These are phyloP conservation scores for Tetrahymena elliotti DNA, from an alignment of 73 alveolate species.

Conservation along the genomic window DNA sequence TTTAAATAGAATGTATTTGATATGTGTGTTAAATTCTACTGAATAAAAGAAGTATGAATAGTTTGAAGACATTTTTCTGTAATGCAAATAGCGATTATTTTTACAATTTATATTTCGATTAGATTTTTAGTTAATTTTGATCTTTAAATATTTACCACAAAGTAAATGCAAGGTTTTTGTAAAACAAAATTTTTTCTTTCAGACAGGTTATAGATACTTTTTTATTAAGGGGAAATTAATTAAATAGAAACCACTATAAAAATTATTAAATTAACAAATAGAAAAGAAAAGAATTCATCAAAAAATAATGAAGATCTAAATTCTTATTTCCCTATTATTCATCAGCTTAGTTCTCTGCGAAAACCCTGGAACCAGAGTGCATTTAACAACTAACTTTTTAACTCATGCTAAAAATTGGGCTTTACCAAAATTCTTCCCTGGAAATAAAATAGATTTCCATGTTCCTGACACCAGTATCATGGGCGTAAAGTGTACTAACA, in stretches of 20 bases:
- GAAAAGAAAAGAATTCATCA: not conserved
- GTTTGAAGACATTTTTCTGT: not conserved
- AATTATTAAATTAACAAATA: not conserved
- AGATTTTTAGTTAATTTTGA: not conserved
- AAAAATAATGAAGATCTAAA: not conserved
- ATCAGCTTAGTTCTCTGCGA: not conserved
- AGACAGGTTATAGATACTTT: not conserved
- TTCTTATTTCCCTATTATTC: not conserved
- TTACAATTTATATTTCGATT: not conserved
- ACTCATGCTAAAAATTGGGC: not conserved
- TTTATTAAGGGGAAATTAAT: not conserved
- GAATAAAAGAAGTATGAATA: not conserved
- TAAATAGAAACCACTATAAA: not conserved
- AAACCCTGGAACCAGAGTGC: not conserved
- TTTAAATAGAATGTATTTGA: no score
- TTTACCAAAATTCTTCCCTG: not conserved
- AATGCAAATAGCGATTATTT: no score
- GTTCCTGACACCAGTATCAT: not conserved
- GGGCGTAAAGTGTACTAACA: not conserved
- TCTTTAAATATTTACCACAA: not conserved
- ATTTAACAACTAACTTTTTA: not conserved
- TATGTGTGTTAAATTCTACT: no score
- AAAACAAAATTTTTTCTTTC: not conserved
- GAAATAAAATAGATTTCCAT: not conserved
- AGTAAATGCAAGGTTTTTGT: not conserved